Evolutionary conservation across 306 rosid species (phyloP), one percentile per base, ranked within the genome.

Genomic region (Trifolium repens): DNA sequence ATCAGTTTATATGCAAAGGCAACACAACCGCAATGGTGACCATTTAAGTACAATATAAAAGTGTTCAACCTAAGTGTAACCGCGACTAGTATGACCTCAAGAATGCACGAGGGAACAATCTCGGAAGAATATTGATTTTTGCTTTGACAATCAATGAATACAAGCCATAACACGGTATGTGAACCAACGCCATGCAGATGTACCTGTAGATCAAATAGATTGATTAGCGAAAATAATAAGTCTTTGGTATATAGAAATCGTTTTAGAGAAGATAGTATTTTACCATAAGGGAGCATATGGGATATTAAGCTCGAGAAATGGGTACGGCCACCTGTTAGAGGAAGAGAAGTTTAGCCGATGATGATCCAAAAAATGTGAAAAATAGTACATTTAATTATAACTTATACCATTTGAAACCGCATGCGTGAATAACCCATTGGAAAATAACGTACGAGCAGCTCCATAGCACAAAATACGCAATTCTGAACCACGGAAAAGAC

Each of bases 261-360:
- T 47, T 11, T 34, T 15, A 19, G 30, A 62, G 55, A 66, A 59
- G 17, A 11, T 42, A 24, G 19, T 15, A 57, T 50, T 43, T 81
- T 91, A 93, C 98, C 98, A 93, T 11, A 91, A n/a, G 26, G 97
- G 90, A 52, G 93, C 89, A 96, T 92, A 93, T 0, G 93, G 85
- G 4, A 82, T 82, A 66, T 81, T 71, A 13, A 93, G 91, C 89
- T 89, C 92, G 3, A 93, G 85, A 80, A 93, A 93, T 47, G 98
- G 96, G 83, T 93, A 93, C 3, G 98, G 98, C 84, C 87, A 84
- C 87, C 87, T 84, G 78, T 67, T 44, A 49, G 46, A 63, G 57
- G 46, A 69, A 55, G 34, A 72, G 27, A 59, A 1, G 1, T 59
- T 32, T 59, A 59, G 40, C 40, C 37, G 57, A 39, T 44, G 27